phyloP scores from a whole-genome alignment of 1,284 basidiomycete species.

The Acaromyces ingoldii region DNA sequence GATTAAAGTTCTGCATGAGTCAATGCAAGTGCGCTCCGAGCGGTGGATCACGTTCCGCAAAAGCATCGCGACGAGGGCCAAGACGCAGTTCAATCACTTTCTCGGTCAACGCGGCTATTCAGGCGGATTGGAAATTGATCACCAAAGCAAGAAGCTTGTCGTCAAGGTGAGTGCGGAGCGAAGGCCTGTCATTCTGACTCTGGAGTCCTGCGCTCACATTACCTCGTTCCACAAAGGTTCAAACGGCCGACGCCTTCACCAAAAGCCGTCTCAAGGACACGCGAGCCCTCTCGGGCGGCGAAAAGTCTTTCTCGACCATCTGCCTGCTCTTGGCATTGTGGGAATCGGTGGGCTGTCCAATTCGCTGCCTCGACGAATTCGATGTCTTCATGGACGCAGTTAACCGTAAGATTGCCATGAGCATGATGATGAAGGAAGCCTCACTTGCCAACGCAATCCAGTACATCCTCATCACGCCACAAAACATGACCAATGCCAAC shows the following conservation, averaged over 20 bases:
- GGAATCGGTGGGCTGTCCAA: constrained; percentile 88
- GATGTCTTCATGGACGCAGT: constrained; percentile 93
- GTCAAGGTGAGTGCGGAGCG: constrained; percentile 61
- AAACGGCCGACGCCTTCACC: constrained; percentile 71
- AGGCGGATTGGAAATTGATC: constrained; percentile 65
- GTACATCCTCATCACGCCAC: constrained; percentile 26
- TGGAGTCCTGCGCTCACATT: neutral
- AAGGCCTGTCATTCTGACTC: too few relatives aligned
- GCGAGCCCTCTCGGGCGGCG: constrained; percentile 70
- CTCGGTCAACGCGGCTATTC: constrained; percentile 68
- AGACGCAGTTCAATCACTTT: constrained; percentile 72
- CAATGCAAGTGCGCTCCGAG: constrained; percentile 63
- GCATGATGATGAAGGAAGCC: constrained; percentile 75
- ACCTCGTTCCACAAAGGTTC: constrained; percentile 56
- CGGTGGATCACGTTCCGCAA: constrained; percentile 83
- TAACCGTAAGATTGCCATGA: constrained; percentile 83
- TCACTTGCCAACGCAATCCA: constrained; percentile 73
- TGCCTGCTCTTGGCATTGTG: constrained; percentile 86
- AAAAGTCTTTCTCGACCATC: constrained; percentile 95
- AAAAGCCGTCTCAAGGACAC: constrained; percentile 30
- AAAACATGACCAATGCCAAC: constrained; percentile 39
- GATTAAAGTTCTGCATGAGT: constrained; percentile 52
- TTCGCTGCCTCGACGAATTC: constrained; percentile 79
- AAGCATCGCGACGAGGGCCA: constrained; percentile 78
- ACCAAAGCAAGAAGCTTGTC: constrained; percentile 63